Evolutionary conservation across 2,329 filamentous ascomycete genomes (phyloP).

Genomic region (Didymella keratinophila): DNA sequence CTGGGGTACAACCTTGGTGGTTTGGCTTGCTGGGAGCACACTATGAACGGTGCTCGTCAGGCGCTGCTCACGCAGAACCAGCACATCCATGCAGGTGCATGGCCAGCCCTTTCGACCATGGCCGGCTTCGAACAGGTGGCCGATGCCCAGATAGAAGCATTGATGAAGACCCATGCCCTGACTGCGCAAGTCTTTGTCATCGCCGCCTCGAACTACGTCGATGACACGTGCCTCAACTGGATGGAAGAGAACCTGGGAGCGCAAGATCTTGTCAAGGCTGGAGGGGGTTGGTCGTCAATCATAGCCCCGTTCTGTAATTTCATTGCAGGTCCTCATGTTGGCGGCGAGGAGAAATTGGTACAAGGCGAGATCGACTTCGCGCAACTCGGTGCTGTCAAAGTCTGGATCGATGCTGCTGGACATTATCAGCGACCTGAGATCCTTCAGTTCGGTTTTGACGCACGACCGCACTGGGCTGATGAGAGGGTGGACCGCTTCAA

Average conservation of each 20-base stretch:
- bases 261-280: slow-evolving; percentile 45
- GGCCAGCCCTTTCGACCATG: slow-evolving; percentile 50
- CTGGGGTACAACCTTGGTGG: slow-evolving; percentile 48
- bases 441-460: slow-evolving; percentile 44
- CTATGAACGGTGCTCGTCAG: slow-evolving; percentile 51
- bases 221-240: slow-evolving; percentile 53
- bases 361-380: slow-evolving; percentile 48
- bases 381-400: slow-evolving; percentile 45
- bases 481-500: slow-evolving; percentile 39
- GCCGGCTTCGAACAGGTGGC: slow-evolving; percentile 53
- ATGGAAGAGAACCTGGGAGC: slow-evolving; percentile 49
- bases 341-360: slow-evolving; percentile 45
- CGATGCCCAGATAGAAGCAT: slow-evolving; percentile 56
- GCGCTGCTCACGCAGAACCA: slow-evolving; percentile 46
- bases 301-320: slow-evolving; percentile 49
- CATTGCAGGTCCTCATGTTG: slow-evolving; percentile 47
- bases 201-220: slow-evolving; percentile 54
- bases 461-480: slow-evolving; percentile 42
- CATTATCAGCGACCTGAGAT: slow-evolving; percentile 51
- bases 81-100: slow-evolving; percentile 50
- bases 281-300: slow-evolving; percentile 49
- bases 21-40: slow-evolving; percentile 51
- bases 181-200: slow-evolving; percentile 57
- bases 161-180: slow-evolving; percentile 58
- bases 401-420: slow-evolving; percentile 50